These are phyloP conservation scores for Neonectria hederae DNA, from an alignment of 2,329 filamentous ascomycete species.

Conservation along the genomic window DNA sequence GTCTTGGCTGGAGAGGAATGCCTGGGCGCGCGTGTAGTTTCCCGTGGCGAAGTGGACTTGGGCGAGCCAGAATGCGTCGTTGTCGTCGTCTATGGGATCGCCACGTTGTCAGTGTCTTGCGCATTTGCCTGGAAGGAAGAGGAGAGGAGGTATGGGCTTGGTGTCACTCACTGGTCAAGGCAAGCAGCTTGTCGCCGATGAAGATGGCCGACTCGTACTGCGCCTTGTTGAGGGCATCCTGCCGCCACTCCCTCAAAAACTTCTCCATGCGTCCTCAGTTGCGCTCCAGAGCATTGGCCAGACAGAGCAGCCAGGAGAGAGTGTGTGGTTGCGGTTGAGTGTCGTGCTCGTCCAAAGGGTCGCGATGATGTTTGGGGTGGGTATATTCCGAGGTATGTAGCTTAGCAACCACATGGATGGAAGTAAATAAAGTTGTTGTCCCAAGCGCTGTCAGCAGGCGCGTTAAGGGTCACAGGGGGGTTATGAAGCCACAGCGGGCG, in stretches of 20 bases:
- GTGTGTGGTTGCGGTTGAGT: slow-evolving; percentile 1
- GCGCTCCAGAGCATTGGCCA: slow-evolving; percentile 14
- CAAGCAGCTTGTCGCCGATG: slow-evolving; percentile 95
- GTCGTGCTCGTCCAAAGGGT: slow-evolving; percentile 4
- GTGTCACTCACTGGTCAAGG: slow-evolving; percentile 82
- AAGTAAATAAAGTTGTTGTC: slow-evolving; percentile 37
- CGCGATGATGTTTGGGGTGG: slow-evolving; percentile 30
- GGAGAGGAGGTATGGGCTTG: not conserved
- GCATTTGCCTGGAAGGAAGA: not conserved
- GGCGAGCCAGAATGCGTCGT: slow-evolving; percentile 97
- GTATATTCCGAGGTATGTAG: slow-evolving; percentile 16
- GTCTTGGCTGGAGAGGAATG: slow-evolving; percentile 85
- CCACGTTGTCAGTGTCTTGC: slow-evolving; percentile 15
- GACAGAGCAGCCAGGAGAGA: not conserved
- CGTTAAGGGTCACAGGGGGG: slow-evolving; percentile 32
- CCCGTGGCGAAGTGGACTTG: slow-evolving; percentile 96
- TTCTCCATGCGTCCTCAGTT: slow-evolving; percentile 74
- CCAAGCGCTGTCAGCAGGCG: slow-evolving; percentile 24
- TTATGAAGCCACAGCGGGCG: slow-evolving; percentile 35
- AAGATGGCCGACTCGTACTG: slow-evolving; percentile 98
- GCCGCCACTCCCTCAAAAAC: slow-evolving; percentile 92
- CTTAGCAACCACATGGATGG: slow-evolving; percentile 26
- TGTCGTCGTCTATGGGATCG: slow-evolving; percentile 76
- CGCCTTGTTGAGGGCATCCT: slow-evolving; percentile 93
- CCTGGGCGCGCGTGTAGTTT: slow-evolving; percentile 91